These are phyloP conservation scores for Misopates orontium DNA, from an alignment of 257 asterid genomes.

Conservation along the genomic window DNA sequence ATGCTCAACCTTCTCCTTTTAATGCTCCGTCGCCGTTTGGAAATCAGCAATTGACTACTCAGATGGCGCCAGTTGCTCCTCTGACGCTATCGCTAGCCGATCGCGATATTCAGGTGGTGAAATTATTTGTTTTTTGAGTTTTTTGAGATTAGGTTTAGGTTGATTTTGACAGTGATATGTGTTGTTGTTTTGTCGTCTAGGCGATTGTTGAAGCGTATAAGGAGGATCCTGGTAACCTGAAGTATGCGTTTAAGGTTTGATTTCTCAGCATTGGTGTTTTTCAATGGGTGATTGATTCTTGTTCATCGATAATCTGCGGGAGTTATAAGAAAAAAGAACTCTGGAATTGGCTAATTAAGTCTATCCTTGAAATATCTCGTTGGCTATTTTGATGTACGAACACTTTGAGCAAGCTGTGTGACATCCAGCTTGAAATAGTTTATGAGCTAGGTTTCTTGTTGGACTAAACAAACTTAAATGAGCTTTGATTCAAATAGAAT, in stretches of 20 bases:
- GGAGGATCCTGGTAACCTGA: slow-evolving; percentile 86
- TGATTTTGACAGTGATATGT: slow-evolving; percentile 16
- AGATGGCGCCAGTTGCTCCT: slow-evolving; percentile 99
- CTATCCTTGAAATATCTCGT: neutral
- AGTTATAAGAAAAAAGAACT: neutral
- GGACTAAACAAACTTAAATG: neutral
- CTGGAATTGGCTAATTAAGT: neutral
- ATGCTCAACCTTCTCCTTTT: slow-evolving; percentile 51
- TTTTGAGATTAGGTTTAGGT: slow-evolving; percentile 4
- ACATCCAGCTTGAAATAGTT: slow-evolving; percentile 4
- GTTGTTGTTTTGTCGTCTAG: slow-evolving; percentile 43
- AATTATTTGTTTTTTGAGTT: neutral
- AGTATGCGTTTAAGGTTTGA: slow-evolving; percentile 86
- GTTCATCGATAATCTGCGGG: neutral
- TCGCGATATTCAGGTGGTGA: slow-evolving; percentile 76
- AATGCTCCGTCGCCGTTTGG: slow-evolving; percentile 45
- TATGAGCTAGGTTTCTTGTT: slow-evolving; percentile 1
- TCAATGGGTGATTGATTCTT: neutral
- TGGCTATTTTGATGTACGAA: neutral
- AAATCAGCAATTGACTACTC: slow-evolving; percentile 86
- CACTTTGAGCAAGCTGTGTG: slow-evolving; percentile 2
- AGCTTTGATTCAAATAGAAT: neutral
- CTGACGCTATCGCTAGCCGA: slow-evolving; percentile 90
- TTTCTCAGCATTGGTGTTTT: slow-evolving; percentile 2
- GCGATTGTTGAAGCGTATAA: slow-evolving; percentile 91